Conservation (phyloP, 345 rosid genomes). For the Balakata baccata region DNA sequence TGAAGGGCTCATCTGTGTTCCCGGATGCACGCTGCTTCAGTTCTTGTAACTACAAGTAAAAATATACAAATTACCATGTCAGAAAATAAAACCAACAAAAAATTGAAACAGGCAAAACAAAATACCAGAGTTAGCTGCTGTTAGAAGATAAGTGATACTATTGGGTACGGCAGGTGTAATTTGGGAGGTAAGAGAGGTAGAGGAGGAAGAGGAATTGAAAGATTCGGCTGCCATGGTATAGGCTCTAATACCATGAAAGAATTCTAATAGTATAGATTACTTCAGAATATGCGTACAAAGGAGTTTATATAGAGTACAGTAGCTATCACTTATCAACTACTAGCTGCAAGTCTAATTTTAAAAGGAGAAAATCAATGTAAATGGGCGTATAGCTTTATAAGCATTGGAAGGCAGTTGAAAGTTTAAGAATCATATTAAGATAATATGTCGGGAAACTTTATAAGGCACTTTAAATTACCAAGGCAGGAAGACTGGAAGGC, state of each 20-base stretch:
- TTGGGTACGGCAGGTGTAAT: no score
- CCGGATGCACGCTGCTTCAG: constrained; percentile 86
- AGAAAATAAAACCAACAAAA: background rate
- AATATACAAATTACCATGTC: background rate
- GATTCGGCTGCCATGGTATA: no score
- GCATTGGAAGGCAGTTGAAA: background rate
- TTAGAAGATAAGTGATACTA: no score
- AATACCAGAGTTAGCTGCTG: background rate
- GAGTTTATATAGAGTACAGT: no score
- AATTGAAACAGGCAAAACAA: background rate
- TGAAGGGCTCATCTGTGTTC: constrained; percentile 58
- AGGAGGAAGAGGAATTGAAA: no score
- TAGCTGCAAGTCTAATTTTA: background rate
- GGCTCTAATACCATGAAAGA: no score
- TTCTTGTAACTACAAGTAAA: constrained; percentile 75
- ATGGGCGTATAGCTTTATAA: background rate
- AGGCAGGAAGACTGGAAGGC: constrained; percentile 75
- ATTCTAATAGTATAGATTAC: no score
- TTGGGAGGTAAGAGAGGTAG: no score
- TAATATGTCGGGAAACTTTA: background rate
- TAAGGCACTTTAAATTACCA: constrained; percentile 40
- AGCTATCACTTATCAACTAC: no score
- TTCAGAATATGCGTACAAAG: no score
- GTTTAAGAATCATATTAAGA: background rate
- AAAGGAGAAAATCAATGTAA: background rate